These are phyloP conservation scores for Pelargonium cotyledonis DNA, from an alignment of 441 rosid species.

Conservation along the genomic window DNA sequence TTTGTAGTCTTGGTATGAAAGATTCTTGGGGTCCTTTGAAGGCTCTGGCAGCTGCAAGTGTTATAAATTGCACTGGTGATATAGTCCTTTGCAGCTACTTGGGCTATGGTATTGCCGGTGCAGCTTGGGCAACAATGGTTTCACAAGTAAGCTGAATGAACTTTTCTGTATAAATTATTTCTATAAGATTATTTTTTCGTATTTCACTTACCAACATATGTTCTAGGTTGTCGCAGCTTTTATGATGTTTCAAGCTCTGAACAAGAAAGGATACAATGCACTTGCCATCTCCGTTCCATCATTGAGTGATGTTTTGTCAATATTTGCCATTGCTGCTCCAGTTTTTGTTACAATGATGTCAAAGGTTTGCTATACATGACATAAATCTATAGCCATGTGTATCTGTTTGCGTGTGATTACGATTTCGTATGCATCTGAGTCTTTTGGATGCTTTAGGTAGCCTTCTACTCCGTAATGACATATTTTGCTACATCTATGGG, in stretches of 20 bases:
- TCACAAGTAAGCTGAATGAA: slow-evolving; percentile 57
- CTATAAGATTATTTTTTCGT: background rate
- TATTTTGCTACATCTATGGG: slow-evolving; percentile 34
- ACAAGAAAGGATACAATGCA: slow-evolving; percentile 68
- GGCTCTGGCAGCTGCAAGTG: slow-evolving; percentile 69
- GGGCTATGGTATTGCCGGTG: slow-evolving; percentile 86
- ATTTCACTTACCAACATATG: slow-evolving; percentile 21
- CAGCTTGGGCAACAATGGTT: slow-evolving; percentile 95
- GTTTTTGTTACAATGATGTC: slow-evolving; percentile 41
- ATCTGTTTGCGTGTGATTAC: slow-evolving; percentile 1
- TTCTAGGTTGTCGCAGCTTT: slow-evolving; percentile 76
- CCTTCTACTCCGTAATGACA: slow-evolving; percentile 23
- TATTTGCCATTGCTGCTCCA: slow-evolving; percentile 74
- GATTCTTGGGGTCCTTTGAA: slow-evolving; percentile 94
- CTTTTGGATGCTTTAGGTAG: slow-evolving; percentile 22
- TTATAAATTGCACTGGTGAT: slow-evolving; percentile 70
- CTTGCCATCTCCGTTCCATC: slow-evolving; percentile 58
- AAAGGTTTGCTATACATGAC: slow-evolving; percentile 11
- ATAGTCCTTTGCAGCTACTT: slow-evolving; percentile 66
- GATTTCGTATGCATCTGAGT: background rate
- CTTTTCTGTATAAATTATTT: background rate
- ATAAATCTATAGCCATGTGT: background rate
- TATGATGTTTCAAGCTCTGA: slow-evolving; percentile 79
- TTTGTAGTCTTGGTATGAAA: slow-evolving; percentile 85
- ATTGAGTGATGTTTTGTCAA: slow-evolving; percentile 41